Percentiles rank a stretch among this genome's conserved stretches.
Conservation (phyloP, 2,329 filamentous ascomycete species). For the Mollisiaceae sp. region DNA sequence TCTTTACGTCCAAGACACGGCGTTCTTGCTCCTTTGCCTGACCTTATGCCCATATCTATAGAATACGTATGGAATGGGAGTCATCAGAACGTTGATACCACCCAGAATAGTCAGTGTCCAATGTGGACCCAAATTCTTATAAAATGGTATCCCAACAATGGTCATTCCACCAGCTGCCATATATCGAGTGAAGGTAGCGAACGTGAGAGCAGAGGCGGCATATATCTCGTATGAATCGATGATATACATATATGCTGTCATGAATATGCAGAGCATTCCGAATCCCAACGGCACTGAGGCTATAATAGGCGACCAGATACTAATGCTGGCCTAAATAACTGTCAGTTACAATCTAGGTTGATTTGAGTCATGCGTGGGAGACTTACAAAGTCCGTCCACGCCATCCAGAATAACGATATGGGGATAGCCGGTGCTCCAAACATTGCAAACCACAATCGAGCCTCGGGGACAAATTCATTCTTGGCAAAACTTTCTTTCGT, state of each 20-base stretch:
- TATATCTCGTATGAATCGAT: conserved; percentile 47
- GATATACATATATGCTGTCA: conserved; percentile 52
- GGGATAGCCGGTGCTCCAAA: conserved; percentile 17
- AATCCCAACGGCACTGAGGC: conserved; percentile 48
- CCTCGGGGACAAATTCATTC: conserved; percentile 27
- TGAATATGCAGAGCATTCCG: conserved; percentile 48
- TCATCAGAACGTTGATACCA: conserved; percentile 45
- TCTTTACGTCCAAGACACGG: background rate
- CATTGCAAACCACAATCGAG: conserved; percentile 18
- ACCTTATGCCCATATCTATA: conserved; percentile 44
- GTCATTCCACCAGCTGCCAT: conserved; percentile 23
- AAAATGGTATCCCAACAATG: conserved; percentile 27
- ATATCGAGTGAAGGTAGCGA: conserved; percentile 45
- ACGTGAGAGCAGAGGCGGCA: conserved; percentile 44
- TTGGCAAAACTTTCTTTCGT: conserved; percentile 19
- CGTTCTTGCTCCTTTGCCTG: conserved; percentile 25
- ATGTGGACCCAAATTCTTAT: conserved; percentile 46
- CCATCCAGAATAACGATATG: conserved; percentile 16
- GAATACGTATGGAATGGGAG: conserved; percentile 49
- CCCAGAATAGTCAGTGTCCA: conserved; percentile 49
- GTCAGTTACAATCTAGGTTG: conserved; percentile 17
- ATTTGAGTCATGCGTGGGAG: background rate
- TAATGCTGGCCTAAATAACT: conserved; percentile 37
- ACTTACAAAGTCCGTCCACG: conserved; percentile 24
- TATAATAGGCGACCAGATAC: conserved; percentile 49